These are phyloP conservation scores for Oemleria cerasiformis DNA, from an alignment of 306 rosid species.

Conservation along the genomic window DNA sequence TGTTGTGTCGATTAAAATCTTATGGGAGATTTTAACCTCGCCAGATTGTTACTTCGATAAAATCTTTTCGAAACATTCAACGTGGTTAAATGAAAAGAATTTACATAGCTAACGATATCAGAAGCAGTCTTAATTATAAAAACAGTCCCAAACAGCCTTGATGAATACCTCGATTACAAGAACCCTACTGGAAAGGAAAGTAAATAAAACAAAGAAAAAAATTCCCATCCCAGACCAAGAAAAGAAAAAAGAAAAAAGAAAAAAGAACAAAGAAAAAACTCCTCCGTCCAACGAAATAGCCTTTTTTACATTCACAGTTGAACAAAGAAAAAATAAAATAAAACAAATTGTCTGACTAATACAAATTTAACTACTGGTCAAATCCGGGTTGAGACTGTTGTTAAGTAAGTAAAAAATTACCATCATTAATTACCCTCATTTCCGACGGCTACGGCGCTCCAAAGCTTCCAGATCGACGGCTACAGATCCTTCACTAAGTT, in stretches of 20 bases:
- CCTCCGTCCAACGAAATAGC: neutral
- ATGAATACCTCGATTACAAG: no score
- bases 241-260: neutral
- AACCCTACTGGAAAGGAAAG: neutral
- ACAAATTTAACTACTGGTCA: slow-evolving; percentile 28
- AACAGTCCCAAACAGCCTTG: no score
- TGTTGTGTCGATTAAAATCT: no score
- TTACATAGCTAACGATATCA: no score
- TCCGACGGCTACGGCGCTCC: slow-evolving; percentile 15
- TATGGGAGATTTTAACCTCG: no score
- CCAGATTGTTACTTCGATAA: no score
- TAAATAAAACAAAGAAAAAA: neutral
- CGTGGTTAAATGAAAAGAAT: no score
- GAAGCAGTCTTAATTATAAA: no score
- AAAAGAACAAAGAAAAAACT: no score
- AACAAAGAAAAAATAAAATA: neutral
- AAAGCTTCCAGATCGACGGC: slow-evolving; percentile 33
- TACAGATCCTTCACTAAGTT: slow-evolving; percentile 8
- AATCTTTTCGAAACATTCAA: no score
- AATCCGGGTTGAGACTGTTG: slow-evolving; percentile 23
- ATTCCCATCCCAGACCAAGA: neutral
- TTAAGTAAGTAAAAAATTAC: slow-evolving; percentile 29
- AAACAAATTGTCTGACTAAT: slow-evolving; percentile 14
- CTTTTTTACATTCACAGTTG: neutral
- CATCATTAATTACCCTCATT: slow-evolving; percentile 19